Base-by-base conservation (phyloP, 1,139 yeast species). In the Taphrina communis region DNA sequence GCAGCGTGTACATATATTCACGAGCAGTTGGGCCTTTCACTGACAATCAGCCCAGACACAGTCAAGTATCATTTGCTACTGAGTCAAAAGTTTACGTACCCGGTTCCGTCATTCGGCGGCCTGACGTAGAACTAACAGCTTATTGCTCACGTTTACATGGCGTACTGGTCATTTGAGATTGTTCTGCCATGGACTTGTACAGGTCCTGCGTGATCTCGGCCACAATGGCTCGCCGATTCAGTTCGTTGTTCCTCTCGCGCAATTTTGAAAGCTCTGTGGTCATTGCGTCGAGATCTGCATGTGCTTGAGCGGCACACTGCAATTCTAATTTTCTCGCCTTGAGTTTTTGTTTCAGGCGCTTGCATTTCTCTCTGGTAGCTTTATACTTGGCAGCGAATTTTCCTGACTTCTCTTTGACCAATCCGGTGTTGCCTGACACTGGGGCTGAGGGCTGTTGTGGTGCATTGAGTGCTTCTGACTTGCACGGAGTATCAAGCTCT, bases 151-250 rank as follows among this genome's bases (percentile, higher is more conserved):
- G 19, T n/a, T 44, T 44, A 17, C 48, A 44, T 12, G 48, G 48
- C 3, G 19, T 44, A 11, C 48, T n/a, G n/a, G n/a, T 44, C 42
- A 14, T 2, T 14, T 39, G 42, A 39, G 12, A n/a, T 17, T 8
- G 17, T 12, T 14, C n/a, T 35, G n/a, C 53, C 53, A 50, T 50
- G n/a, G 53, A 50, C 36, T 50, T 50, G 53, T 50, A 50, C 36
- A 50, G 31, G 2, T 50, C 19, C n/a, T 50, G 53, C 14, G 53
- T 35, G 19, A 50, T 50, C 36, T 50, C 53, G 14, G 53, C 31
- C n/a, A 50, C 53, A 4, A 50, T 50, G 31, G 19, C 53, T 25
- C 36, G 31, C 2, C 19, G 36, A 21, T 50, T 50, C 53, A 50
- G n/a, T 6, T 9, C n/a, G 8, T 17, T 44, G 19, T 44, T 44